A percentile compares a stretch with the other conserved stretches of the same genome.
Conservation (phyloP, 257 asterid genomes). For the Petunia secreta region DNA sequence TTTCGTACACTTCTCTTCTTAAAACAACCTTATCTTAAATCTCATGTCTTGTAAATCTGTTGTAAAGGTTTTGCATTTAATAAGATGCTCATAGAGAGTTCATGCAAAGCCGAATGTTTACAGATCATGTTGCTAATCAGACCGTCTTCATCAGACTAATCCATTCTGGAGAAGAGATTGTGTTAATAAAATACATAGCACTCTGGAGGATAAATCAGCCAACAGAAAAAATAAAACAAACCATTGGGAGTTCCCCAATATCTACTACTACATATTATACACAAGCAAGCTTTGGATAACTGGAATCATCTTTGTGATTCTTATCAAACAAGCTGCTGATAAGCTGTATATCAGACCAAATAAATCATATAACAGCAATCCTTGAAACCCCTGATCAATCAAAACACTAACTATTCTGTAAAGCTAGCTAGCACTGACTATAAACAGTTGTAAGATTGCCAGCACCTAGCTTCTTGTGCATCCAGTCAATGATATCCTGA, state of each 20-base stretch:
- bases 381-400: constrained; percentile 5
- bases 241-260: not conserved
- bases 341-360: constrained; percentile 8
- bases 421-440: constrained; percentile 31
- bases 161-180: not conserved
- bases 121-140: not conserved
- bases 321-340: not conserved
- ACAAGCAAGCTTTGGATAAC: not conserved
- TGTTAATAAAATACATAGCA: not conserved
- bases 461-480: constrained; percentile 60
- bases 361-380: constrained; percentile 4
- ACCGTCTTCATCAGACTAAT: not conserved
- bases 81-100: not conserved
- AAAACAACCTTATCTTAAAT: not conserved
- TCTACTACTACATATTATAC: constrained; percentile 7
- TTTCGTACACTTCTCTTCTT: not conserved
- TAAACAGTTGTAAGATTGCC: constrained; percentile 30
- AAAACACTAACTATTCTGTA: not conserved
- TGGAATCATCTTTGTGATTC: constrained; percentile 19
- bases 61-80: not conserved
- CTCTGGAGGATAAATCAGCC: not conserved
- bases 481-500: constrained; percentile 93
- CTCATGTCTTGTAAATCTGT: not conserved
- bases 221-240: not conserved
- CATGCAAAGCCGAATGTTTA: not conserved